A percentile compares a stretch with the other conserved stretches of the same genome.
Evolutionary conservation across 176 grass and related monocot genomes (phyloP).

Genomic region (Stipa capillata): DNA sequence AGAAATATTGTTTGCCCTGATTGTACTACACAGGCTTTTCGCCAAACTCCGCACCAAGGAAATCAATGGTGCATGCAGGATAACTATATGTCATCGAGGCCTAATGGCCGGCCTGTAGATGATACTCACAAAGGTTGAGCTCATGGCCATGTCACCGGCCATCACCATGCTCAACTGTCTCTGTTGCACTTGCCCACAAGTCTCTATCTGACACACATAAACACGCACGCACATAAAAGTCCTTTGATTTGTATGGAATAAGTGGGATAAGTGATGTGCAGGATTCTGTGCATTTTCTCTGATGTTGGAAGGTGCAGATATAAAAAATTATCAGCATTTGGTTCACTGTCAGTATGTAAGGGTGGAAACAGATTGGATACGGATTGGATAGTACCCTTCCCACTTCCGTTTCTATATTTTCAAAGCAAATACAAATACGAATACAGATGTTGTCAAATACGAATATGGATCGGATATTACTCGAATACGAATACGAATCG

Average conservation of each 20-base stretch:
- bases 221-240: background rate
- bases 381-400: no score
- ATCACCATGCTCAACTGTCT: background rate
- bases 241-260: conserved; percentile 20
- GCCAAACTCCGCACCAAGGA: conserved; percentile 33
- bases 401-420: no score
- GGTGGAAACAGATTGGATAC: no score
- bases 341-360: conserved; percentile 18
- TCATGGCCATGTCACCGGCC: conserved; percentile 1
- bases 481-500: no score
- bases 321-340: background rate
- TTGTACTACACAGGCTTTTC: conserved; percentile 30
- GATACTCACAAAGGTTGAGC: conserved; percentile 9
- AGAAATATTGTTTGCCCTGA: conserved; percentile 9
- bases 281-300: conserved; percentile 18
- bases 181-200: background rate
- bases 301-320: conserved; percentile 5
- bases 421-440: no score
- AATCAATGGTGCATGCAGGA: conserved; percentile 14
- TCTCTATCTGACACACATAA: background rate
- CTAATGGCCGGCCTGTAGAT: background rate
- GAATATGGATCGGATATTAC: no score
- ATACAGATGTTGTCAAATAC: no score
- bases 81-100: background rate
- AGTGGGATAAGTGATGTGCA: conserved; percentile 28